Percentiles rank a stretch among this genome's conserved stretches.
Conservation (phyloP, 192 early-diverging fungal genomes). For the Globomyces pollinis-pini region DNA sequence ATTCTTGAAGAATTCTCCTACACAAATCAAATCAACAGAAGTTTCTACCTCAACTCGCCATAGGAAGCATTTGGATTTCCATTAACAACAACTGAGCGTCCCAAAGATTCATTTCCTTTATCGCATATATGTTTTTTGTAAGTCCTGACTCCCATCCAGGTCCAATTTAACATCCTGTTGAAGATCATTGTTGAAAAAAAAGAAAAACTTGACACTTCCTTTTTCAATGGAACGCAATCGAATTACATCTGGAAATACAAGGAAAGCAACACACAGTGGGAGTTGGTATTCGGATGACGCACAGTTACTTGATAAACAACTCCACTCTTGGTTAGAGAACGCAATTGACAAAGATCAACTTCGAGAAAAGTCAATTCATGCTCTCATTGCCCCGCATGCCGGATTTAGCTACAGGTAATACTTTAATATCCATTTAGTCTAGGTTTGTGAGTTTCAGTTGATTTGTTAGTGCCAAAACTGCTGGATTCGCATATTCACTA, state of each 20-base stretch:
- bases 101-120: neutral
- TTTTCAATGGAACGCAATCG: neutral
- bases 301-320: neutral
- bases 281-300: conserved; percentile 6
- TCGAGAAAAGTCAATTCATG: too few species aligned
- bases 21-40: too few species aligned
- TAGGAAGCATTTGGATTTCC: conserved; percentile 13
- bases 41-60: conserved; percentile 4
- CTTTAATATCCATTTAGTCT: too few species aligned
- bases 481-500: conserved; percentile 80
- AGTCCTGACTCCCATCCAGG: neutral
- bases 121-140: conserved; percentile 7
- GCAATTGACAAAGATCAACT: neutral
- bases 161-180: neutral
- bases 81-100: conserved; percentile 6
- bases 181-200: conserved; percentile 3
- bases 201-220: too few species aligned
- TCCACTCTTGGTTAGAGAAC: neutral
- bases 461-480: conserved; percentile 22
- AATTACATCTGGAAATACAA: neutral
- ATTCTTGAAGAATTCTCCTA: conserved; percentile 27
- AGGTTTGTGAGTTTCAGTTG: too few species aligned
- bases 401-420: conserved; percentile 85
- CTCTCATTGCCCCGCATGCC: conserved; percentile 54
- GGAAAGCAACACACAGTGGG: neutral